phyloP scores from a whole-genome alignment of 2,329 filamentous ascomycete species.

The Chaetomiaceae sp. region DNA sequence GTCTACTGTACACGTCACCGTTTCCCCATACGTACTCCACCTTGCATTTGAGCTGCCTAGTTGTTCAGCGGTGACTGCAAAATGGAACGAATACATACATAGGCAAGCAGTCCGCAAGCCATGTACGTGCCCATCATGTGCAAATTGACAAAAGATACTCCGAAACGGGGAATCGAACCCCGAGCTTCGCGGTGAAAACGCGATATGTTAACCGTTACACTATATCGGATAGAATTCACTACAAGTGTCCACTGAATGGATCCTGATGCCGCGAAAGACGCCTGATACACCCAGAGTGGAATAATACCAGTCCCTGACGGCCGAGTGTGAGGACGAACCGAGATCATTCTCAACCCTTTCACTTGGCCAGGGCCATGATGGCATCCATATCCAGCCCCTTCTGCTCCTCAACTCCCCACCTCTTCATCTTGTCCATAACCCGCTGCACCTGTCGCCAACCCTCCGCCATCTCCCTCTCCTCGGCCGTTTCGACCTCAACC shows the following conservation, averaged over 20 bases:
- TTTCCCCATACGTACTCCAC: no score
- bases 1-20: no score
- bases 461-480: constrained; percentile 7
- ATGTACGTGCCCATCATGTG: no score
- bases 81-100: no score
- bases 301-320: no score
- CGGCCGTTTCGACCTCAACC: not conserved
- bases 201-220: constrained; percentile 26
- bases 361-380: not conserved
- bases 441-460: not conserved
- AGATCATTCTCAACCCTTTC: not conserved
- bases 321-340: no score
- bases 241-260: no score
- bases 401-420: not conserved
- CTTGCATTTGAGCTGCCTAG: no score
- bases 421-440: not conserved
- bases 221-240: constrained; percentile 17
- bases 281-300: no score
- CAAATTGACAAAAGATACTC: constrained; percentile 9
- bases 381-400: not conserved
- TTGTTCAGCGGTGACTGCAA: no score
- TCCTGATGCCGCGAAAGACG: no score
- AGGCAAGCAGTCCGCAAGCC: not conserved
- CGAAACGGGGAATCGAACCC: constrained; percentile 26
- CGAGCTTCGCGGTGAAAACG: constrained; percentile 26